Percentiles rank a stretch among this genome's conserved stretches.
Conservation (phyloP, 345 rosid species). For the Brassica incana region DNA sequence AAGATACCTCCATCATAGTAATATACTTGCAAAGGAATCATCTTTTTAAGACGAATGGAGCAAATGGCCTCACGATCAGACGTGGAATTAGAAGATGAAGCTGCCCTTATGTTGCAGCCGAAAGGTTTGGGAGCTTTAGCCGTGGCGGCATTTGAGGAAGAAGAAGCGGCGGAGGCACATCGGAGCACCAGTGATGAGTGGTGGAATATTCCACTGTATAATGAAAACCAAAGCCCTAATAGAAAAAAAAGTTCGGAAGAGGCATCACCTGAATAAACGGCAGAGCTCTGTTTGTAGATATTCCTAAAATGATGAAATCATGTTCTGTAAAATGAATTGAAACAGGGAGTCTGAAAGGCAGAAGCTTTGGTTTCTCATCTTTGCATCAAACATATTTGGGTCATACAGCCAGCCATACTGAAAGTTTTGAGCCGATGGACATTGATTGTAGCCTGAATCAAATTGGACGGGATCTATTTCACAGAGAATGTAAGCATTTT, state of each 20-base stretch:
- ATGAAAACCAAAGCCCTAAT: background rate
- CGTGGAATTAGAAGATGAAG: conserved; percentile 41
- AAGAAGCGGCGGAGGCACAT: conserved; percentile 42
- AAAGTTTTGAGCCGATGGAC: background rate
- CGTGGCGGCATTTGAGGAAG: conserved; percentile 37
- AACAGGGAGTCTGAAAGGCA: background rate
- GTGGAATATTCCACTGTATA: conserved; percentile 10
- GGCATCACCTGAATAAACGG: background rate
- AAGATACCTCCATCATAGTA: background rate
- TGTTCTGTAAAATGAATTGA: background rate
- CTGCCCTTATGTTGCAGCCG: conserved; percentile 52
- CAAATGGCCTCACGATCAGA: conserved; percentile 68
- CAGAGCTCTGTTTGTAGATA: too few relatives aligned
- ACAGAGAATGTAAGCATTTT: background rate
- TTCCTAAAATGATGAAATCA: too few relatives aligned
- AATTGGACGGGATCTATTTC: background rate
- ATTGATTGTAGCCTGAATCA: too few relatives aligned
- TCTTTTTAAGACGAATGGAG: conserved; percentile 83
- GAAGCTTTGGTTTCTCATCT: background rate
- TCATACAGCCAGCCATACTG: background rate
- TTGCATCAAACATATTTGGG: background rate
- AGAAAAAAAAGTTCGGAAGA: too few relatives aligned
- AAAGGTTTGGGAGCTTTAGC: conserved; percentile 40
- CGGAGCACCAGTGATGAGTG: conserved; percentile 44
- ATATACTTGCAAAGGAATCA: conserved; percentile 12